Evolutionary conservation across 768 basidiomycete species (phyloP).

Genomic region (Saitozyma podzolica): DNA sequence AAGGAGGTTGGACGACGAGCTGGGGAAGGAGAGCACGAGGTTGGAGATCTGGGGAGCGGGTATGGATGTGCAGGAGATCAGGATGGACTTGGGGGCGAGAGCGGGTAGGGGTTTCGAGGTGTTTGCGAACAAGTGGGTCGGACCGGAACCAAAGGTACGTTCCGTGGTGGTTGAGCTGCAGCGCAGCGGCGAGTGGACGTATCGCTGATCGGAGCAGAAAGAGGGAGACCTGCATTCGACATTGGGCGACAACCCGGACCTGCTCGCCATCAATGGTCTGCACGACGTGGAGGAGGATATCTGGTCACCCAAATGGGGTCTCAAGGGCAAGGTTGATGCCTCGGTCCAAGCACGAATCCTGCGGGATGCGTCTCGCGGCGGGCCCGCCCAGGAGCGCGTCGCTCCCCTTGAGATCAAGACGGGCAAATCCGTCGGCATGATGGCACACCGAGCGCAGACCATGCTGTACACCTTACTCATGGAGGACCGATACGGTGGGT

Average conservation of each 20-base stretch:
- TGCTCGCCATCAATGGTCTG: conserved; percentile 71
- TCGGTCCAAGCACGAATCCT: conserved; percentile 69
- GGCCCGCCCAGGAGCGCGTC: conserved; percentile 37
- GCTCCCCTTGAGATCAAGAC: conserved; percentile 95
- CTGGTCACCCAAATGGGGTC: conserved; percentile 90
- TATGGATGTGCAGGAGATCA: conserved; percentile 49
- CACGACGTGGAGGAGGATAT: conserved; percentile 96
- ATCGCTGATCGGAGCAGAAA: conserved; percentile 55
- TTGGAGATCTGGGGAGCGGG: conserved; percentile 51
- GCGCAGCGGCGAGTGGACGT: not conserved
- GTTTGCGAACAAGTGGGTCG: conserved; percentile 59
- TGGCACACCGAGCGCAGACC: conserved; percentile 97
- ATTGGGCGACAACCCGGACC: conserved; percentile 56
- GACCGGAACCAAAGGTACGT: conserved; percentile 63
- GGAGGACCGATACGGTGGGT: conserved; percentile 75
- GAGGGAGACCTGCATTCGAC: conserved; percentile 69
- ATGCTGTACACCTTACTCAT: conserved; percentile 93
- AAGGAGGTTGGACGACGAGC: conserved; percentile 35
- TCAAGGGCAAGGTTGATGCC: conserved; percentile 95
- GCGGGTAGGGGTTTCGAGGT: conserved; percentile 46
- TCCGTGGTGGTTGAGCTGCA: conserved; percentile 11
- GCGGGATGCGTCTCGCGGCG: conserved; percentile 51
- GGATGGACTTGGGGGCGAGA: conserved; percentile 48
- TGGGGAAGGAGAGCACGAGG: conserved; percentile 40
- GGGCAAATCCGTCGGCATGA: conserved; percentile 69